Base-by-base conservation (phyloP, 1,284 basidiomycete species). In the Trametes hirsuta region DNA sequence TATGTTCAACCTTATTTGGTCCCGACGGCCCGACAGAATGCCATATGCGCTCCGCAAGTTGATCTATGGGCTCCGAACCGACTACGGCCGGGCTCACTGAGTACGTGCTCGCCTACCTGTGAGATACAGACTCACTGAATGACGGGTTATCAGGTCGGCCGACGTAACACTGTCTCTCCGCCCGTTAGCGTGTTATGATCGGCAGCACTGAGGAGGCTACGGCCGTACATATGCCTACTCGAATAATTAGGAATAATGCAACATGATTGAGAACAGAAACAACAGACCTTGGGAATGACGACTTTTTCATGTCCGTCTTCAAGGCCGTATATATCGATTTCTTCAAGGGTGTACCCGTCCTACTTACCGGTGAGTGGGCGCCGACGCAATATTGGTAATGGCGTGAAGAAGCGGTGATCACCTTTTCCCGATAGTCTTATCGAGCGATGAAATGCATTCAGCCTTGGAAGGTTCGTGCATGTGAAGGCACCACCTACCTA, bases 371-470 rank as follows among this genome's bases (percentile, higher is more conserved):
- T 30, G 8, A 30, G 30, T 30, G 30, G 30, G 30, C 30, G 8
- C 30, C 4, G 30, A 30, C 5, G 30, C 30, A 8, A 30, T 30
- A 30, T 5, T 8, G 8, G 8, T 30, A 8, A 30, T 25, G 14
- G 10, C 3, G 5, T 18, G 18, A 18, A 15, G 39, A n/a, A 14
- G 6, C 15, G 12, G 2, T 2, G 24, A 30, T 15, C 48, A 87
- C 90, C 83, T 94, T 94, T 77, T 94, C 93, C 60, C 93, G 80
- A 69, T 92, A 85, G 70, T 92, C 90, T 90, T 50, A 6, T 35
- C 15, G 6, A 36, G 6, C n/a, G 14, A 24, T 39, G 49, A 15
- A 53, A 39, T n/a, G n/a, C 4, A 9, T 35, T n/a, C 30, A 12
- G 15, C 5, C 15, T 24, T 12, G 25, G 11, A 2, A 15, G 8